Evolutionary conservation across 139 green algal species (phyloP), one percentile per base, ranked within the genome.

Genomic region (Tetraselmis chui): DNA sequence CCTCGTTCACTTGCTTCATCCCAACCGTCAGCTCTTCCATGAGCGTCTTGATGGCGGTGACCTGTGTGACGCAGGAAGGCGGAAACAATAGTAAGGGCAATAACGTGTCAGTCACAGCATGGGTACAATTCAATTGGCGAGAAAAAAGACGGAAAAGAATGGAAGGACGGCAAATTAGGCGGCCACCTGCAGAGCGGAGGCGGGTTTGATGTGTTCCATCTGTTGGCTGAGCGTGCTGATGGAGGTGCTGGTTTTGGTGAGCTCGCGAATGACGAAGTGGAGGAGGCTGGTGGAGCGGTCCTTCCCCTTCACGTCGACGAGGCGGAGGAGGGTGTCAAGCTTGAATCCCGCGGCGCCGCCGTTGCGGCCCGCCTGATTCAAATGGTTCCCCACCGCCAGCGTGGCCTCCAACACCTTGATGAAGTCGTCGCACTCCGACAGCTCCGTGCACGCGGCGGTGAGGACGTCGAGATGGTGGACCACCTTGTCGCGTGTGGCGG

Each of bases 271-370:
- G 59, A 97, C 87, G 88, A 93, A 95, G 77, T 94, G 92, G 80
- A 97, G 91, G 84, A 97, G 87, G 27, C 82, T 91, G 22, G 91
- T 95, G 67, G 90, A 92, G 74, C 89, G 81, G 83, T 94, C 86
- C 0, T 85, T 82, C 79, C 86, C 88, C 77, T 91, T 92, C 82
- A 93, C 84, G 83, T 89, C 86, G 0, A 83, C 75, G 23, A 94
- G 80, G 59, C 91, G 83, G 11, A 90, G 81, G 28, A 93, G 84
- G 24, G 87, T 86, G 30, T 91, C 88, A 5, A 91, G 84, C 79
- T 91, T 90, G 83, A 90, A 90, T 28, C 92, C 91, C n/a, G 59
- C 31, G 27, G 89, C 84, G 76, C 82, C 82, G n/a, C 83, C 91
- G 29, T 86, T 79, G 28, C 76, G 76, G 0, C 83, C 83, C 18